These are phyloP conservation scores for Sporothrix mexicana DNA, from an alignment of 2,329 filamentous ascomycete genomes.

Conservation along the genomic window DNA sequence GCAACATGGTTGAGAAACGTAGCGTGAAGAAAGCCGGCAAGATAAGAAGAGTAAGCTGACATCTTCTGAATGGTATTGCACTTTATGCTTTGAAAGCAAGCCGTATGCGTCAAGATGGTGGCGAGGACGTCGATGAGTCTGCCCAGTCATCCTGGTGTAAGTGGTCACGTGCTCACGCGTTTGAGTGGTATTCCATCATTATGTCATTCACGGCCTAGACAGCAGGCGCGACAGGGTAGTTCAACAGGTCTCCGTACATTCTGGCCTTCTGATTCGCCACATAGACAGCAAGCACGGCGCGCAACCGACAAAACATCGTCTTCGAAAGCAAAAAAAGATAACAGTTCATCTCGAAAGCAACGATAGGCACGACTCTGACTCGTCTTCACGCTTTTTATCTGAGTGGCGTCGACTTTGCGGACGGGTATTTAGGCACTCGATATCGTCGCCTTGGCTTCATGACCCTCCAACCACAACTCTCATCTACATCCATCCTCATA, in stretches of 20 bases:
- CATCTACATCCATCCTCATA: too few species aligned
- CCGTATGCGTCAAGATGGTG: not conserved
- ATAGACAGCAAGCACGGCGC: constrained; percentile 25
- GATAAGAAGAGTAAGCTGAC: not conserved
- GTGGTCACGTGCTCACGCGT: constrained; percentile 13
- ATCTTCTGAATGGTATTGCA: not conserved
- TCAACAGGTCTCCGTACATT: not conserved
- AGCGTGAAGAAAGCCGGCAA: not conserved
- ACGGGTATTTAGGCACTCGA: not conserved
- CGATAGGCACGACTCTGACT: not conserved
- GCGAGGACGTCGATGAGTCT: not conserved
- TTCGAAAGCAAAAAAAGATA: constrained; percentile 14
- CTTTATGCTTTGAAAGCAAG: not conserved
- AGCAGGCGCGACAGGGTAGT: not conserved
- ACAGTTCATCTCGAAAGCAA: not conserved
- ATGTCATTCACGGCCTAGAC: not conserved
- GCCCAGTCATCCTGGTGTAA: not conserved
- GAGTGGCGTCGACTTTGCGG: constrained; percentile 2
- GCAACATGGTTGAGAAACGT: not conserved
- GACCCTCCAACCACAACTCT: too few species aligned
- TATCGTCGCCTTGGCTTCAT: not conserved
- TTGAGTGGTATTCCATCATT: not conserved
- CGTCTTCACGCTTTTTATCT: not conserved
- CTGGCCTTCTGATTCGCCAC: constrained; percentile 29
- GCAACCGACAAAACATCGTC: not conserved